phyloP scores from a whole-genome alignment of 371 early-diverging fungal genomes.

The Fennellomyces sp. region DNA sequence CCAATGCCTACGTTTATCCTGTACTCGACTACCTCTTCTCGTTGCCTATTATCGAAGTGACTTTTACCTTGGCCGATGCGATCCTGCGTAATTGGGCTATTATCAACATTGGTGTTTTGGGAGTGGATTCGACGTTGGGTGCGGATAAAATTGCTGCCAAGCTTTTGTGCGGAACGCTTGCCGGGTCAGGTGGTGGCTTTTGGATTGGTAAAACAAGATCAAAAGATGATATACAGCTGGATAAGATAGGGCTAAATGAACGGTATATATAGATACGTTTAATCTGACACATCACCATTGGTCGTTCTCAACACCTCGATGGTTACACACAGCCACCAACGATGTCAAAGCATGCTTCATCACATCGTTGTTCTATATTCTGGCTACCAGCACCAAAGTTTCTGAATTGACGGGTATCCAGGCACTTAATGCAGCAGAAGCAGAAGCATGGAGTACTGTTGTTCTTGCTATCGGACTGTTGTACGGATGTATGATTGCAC shows the following conservation, averaged over 20 bases:
- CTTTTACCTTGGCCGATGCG: constrained; percentile 52
- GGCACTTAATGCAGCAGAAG: constrained; percentile 22
- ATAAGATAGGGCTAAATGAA: not conserved
- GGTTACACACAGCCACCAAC: constrained; percentile 32
- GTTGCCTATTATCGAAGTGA: constrained; percentile 40
- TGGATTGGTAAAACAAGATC: constrained; percentile 43
- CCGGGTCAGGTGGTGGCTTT: constrained; percentile 60
- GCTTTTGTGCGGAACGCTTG: constrained; percentile 54
- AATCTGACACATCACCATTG: constrained; percentile 40
- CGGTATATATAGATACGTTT: constrained; percentile 37
- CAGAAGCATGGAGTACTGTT: constrained; percentile 47
- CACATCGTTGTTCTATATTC: constrained; percentile 36
- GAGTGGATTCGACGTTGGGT: constrained; percentile 47
- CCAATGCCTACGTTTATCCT: constrained; percentile 35
- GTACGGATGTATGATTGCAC: not conserved
- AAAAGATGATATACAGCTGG: not conserved
- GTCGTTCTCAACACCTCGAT: constrained; percentile 48
- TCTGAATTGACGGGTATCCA: constrained; percentile 25
- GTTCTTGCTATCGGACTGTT: constrained; percentile 18
- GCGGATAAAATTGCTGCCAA: constrained; percentile 51
- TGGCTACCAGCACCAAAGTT: constrained; percentile 3
- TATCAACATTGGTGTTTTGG: constrained; percentile 53
- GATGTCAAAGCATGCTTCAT: constrained; percentile 44
- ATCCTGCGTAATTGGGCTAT: constrained; percentile 53
- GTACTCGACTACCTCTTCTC: constrained; percentile 30